These are phyloP conservation scores for Curvularia hawaiiensis DNA, from an alignment of 2,329 filamentous ascomycete species.

Conservation along the genomic window DNA sequence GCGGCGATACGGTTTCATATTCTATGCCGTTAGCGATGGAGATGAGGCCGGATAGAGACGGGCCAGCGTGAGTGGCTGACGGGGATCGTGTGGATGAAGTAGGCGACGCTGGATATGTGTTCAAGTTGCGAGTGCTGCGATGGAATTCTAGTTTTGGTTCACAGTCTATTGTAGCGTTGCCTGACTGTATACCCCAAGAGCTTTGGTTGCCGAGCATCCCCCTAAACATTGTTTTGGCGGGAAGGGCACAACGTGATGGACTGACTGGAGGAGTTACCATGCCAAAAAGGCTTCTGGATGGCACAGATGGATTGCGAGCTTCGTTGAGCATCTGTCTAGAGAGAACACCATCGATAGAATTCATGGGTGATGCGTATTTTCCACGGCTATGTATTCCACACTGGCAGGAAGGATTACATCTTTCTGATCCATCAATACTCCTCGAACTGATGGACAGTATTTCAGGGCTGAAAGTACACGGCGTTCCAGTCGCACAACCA, in stretches of 20 bases:
- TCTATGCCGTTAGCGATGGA: constrained; percentile 40
- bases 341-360: constrained; percentile 24
- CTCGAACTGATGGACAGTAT: constrained; percentile 26
- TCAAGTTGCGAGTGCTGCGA: constrained; percentile 5
- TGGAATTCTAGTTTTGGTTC: constrained; percentile 3
- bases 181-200: constrained; percentile 12
- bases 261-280: constrained; percentile 20
- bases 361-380: constrained; percentile 17
- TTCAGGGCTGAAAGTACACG: constrained; percentile 18
- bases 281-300: background rate
- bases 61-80: background rate
- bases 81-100: background rate
- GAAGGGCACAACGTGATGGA: constrained; percentile 25
- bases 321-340: background rate
- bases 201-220: constrained; percentile 27
- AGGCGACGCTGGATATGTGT: constrained; percentile 1
- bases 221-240: constrained; percentile 37
- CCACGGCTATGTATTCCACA: constrained; percentile 23
- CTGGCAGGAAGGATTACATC: constrained; percentile 25
- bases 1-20: constrained; percentile 27
- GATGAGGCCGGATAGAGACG: constrained; percentile 15
- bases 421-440: constrained; percentile 35
- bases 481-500: constrained; percentile 17
- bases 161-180: constrained; percentile 1
- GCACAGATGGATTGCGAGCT: constrained; percentile 5